phyloP scores from a whole-genome alignment of 257 asterid species.

The Salvia splendens region DNA sequence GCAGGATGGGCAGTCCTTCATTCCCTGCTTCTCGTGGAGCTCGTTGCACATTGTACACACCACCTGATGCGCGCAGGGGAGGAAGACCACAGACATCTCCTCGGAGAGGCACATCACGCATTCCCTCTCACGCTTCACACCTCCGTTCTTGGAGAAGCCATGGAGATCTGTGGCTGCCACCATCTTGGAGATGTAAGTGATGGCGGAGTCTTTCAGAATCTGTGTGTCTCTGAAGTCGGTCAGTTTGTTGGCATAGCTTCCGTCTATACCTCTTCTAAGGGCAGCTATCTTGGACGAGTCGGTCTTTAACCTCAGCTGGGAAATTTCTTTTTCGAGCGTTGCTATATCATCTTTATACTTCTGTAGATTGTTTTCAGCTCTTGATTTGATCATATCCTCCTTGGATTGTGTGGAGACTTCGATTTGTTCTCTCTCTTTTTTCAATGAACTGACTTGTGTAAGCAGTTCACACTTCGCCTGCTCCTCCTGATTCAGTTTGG shows the following conservation, averaged over 20 bases:
- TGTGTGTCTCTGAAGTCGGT: slow-evolving; percentile 38
- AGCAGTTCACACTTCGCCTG: slow-evolving; percentile 59
- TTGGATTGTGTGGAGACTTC: slow-evolving; percentile 72
- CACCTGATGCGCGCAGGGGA: slow-evolving; percentile 97
- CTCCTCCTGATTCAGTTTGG: slow-evolving; percentile 60
- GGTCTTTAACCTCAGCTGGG: slow-evolving; percentile 67
- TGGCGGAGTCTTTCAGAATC: slow-evolving; percentile 38
- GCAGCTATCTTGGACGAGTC: slow-evolving; percentile 90
- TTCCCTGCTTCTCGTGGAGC: slow-evolving; percentile 93
- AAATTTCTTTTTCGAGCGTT: slow-evolving; percentile 71
- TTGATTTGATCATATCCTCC: slow-evolving; percentile 59
- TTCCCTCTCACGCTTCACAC: slow-evolving; percentile 87
- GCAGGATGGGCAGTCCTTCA: slow-evolving; percentile 99
- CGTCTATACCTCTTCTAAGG: slow-evolving; percentile 73
- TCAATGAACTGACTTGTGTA: slow-evolving; percentile 51
- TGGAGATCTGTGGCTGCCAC: slow-evolving; percentile 27
- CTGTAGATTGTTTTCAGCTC: slow-evolving; percentile 72
- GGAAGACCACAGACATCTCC: slow-evolving; percentile 92
- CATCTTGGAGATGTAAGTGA: slow-evolving; percentile 46
- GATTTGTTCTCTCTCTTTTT: slow-evolving; percentile 68
- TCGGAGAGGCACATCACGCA: slow-evolving; percentile 96
- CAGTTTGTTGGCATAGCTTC: slow-evolving; percentile 66
- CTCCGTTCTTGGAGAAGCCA: slow-evolving; percentile 31
- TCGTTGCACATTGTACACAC: slow-evolving; percentile 84
- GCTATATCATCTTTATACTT: slow-evolving; percentile 69